Conservation (phyloP, 2,329 filamentous ascomycete genomes). For the Paraconiothyrium brasiliense region DNA sequence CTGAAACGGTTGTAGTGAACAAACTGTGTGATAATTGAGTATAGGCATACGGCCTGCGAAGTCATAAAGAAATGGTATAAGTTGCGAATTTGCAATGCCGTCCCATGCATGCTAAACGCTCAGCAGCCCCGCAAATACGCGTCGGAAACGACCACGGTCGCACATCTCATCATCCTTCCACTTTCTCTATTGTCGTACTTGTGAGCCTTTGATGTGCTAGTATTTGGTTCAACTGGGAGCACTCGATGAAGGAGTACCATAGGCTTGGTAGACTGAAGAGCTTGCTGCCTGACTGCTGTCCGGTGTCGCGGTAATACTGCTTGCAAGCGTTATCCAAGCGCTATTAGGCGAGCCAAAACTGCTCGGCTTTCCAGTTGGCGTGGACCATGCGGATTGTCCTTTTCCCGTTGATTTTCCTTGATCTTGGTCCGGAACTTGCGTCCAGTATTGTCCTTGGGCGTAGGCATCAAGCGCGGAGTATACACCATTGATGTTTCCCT, state of each 20-base stretch:
- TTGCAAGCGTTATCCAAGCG: constrained; percentile 1
- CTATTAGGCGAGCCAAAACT: background rate
- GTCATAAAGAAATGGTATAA: background rate
- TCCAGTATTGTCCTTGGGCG: background rate
- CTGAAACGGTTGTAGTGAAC: background rate
- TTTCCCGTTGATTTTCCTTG: background rate
- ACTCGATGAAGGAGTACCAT: background rate
- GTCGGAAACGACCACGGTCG: background rate
- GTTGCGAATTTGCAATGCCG: background rate
- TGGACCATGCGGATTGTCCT: background rate
- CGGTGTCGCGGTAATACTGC: background rate
- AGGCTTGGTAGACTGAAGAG: background rate
- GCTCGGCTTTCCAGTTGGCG: background rate
- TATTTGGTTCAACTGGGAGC: background rate
- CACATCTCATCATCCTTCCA: background rate
- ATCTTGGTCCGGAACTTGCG: background rate
- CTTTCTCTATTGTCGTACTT: background rate
- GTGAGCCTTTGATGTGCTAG: background rate
- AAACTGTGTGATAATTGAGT: background rate
- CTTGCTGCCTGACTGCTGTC: background rate
- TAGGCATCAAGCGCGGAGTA: constrained; percentile 17
- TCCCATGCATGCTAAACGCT: background rate
- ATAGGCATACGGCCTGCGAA: background rate
- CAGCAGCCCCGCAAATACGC: background rate
- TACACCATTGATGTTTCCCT: constrained; percentile 17